These are phyloP conservation scores for Trifolium pratense DNA, from an alignment of 306 rosid species.

Conservation along the genomic window DNA sequence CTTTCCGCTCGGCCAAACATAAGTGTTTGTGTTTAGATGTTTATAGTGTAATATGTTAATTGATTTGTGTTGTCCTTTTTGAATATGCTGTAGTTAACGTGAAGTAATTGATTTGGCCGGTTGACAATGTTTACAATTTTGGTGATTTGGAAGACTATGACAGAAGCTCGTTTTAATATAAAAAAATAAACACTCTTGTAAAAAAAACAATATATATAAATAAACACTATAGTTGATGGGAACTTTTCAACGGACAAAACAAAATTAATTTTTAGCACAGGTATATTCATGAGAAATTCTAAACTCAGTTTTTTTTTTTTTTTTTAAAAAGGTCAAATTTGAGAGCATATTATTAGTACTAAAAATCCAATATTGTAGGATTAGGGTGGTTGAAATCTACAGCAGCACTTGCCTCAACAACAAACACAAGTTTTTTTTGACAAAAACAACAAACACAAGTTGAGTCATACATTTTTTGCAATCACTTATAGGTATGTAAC, in stretches of 20 bases:
- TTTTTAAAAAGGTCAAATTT: neutral
- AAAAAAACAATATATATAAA: too few species aligned
- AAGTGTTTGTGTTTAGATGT: neutral
- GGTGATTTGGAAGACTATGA: conserved; percentile 43
- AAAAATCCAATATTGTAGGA: conserved; percentile 23
- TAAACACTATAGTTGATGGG: conserved; percentile 38
- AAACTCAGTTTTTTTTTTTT: neutral
- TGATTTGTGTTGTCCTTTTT: conserved; percentile 27
- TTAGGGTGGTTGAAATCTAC: conserved; percentile 45
- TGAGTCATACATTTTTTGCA: conserved; percentile 27
- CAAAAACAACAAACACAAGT: conserved; percentile 45
- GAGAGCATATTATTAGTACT: neutral
- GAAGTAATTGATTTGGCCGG: conserved; percentile 37
- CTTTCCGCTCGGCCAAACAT: too few species aligned
- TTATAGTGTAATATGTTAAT: conserved; percentile 11
- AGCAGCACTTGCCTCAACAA: conserved; percentile 33
- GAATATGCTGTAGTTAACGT: conserved; percentile 43
- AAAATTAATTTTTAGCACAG: neutral
- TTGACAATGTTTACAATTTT: conserved; percentile 44
- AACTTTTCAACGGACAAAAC: conserved; percentile 46
- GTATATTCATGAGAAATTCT: conserved; percentile 10
- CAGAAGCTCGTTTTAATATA: conserved; percentile 4
- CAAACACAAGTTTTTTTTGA: conserved; percentile 40
- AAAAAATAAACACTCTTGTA: too few species aligned
- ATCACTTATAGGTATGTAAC: conserved; percentile 40